These are phyloP conservation scores for Pseudisothecium myosuroides DNA, from an alignment of 225 moss, liverwort and hornwort species.

Conservation along the genomic window DNA sequence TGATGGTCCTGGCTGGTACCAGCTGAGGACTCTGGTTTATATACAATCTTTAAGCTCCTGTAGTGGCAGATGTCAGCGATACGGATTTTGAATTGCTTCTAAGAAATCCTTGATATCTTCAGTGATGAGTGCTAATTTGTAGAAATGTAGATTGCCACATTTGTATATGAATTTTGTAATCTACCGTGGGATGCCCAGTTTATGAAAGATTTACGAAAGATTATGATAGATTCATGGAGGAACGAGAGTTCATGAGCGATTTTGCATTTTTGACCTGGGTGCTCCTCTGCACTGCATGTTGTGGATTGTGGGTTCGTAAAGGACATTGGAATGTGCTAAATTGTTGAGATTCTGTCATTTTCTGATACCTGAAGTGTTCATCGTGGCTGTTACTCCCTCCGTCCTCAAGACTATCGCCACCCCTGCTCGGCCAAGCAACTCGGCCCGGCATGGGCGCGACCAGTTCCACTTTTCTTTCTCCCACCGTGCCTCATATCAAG, in stretches of 20 bases:
- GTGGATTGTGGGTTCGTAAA: not conserved
- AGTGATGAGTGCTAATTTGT: conserved; percentile 7
- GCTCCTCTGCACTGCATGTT: not conserved
- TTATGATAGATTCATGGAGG: not conserved
- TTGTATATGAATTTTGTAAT: conserved; percentile 56
- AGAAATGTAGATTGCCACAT: conserved; percentile 38
- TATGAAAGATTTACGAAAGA: not conserved
- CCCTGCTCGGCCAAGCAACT: not conserved
- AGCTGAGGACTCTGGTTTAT: not conserved
- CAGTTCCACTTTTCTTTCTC: not conserved
- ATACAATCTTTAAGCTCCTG: not conserved
- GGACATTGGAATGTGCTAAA: not conserved
- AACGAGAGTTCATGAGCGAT: not conserved
- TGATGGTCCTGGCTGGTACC: not conserved
- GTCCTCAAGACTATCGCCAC: not conserved
- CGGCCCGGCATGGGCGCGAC: not conserved
- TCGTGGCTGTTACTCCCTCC: not conserved
- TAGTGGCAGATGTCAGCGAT: conserved; percentile 7
- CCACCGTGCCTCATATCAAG: not conserved
- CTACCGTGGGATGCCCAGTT: conserved; percentile 18
- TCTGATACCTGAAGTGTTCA: too few species aligned
- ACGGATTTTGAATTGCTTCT: conserved; percentile 5
- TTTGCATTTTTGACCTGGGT: not conserved
- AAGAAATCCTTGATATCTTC: conserved; percentile 3
- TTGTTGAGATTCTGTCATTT: not conserved